Conservation (phyloP, 2,329 filamentous ascomycete genomes). For the Fusarium oligoseptatum region DNA sequence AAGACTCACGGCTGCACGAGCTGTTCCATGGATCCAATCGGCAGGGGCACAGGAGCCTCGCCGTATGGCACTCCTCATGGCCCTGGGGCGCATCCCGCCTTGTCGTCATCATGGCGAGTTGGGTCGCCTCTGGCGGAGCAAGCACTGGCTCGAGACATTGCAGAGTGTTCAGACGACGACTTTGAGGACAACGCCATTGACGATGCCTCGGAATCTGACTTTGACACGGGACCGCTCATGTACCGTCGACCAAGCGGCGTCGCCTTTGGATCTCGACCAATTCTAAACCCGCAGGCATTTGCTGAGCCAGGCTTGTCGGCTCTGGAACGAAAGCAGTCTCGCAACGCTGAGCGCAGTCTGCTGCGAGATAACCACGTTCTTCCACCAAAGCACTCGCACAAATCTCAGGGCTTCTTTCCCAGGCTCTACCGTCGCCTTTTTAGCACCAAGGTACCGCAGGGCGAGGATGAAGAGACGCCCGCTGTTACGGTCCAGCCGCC, state of each 20-base stretch:
- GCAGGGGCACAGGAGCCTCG: conserved; percentile 37
- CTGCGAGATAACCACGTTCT: conserved; percentile 74
- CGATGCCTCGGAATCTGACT: conserved; percentile 51
- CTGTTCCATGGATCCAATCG: conserved; percentile 34
- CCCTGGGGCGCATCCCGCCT: conserved; percentile 35
- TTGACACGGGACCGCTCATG: conserved; percentile 61
- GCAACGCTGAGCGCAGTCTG: conserved; percentile 71
- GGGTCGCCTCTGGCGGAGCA: conserved; percentile 76
- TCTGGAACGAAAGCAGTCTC: conserved; percentile 68
- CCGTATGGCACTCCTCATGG: conserved; percentile 40
- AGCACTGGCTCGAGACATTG: conserved; percentile 75
- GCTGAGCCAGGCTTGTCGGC: conserved; percentile 65
- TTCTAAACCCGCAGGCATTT: conserved; percentile 70
- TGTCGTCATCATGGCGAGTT: conserved; percentile 66
- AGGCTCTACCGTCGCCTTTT: conserved; percentile 63
- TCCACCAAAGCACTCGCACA: conserved; percentile 68
- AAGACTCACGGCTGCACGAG: conserved; percentile 1
- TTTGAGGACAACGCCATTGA: conserved; percentile 51
- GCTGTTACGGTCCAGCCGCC: conserved; percentile 52
- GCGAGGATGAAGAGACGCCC: conserved; percentile 56
- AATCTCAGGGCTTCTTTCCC: conserved; percentile 52
- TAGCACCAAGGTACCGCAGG: conserved; percentile 65
- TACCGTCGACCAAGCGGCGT: conserved; percentile 86
- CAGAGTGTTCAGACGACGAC: conserved; percentile 72
- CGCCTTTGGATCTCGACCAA: conserved; percentile 77